phyloP scores from a whole-genome alignment of 2,329 filamentous ascomycete genomes.

The Trichoderma hamatum region DNA sequence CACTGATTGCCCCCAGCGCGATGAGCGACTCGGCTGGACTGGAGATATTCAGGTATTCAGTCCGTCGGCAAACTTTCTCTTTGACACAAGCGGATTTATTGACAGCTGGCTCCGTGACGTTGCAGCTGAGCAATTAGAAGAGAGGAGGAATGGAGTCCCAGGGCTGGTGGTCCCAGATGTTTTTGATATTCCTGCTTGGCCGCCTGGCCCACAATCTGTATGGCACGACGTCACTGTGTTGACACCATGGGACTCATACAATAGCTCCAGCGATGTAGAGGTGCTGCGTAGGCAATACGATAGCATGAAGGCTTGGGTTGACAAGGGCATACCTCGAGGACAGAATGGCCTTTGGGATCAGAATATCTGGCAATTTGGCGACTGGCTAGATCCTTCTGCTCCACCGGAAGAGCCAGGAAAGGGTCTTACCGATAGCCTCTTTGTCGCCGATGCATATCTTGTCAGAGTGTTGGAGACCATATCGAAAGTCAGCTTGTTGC shows the following conservation, averaged over 20 bases:
- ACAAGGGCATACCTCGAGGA: constrained; percentile 41
- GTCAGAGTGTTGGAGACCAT: background rate
- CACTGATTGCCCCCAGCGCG: constrained; percentile 60
- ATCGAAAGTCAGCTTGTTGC: background rate
- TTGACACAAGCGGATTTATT: constrained; percentile 55
- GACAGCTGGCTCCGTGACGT: constrained; percentile 54
- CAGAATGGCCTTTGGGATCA: constrained; percentile 46
- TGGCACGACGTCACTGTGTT: constrained; percentile 50
- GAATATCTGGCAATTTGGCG: constrained; percentile 44
- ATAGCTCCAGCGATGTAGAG: constrained; percentile 42
- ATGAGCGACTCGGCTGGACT: constrained; percentile 59
- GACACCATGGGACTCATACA: constrained; percentile 47
- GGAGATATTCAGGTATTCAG: constrained; percentile 55
- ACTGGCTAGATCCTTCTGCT: constrained; percentile 54
- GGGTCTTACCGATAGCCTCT: constrained; percentile 44
- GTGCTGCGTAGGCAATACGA: constrained; percentile 45
- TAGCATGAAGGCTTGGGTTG: constrained; percentile 47
- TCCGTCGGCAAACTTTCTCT: constrained; percentile 56
- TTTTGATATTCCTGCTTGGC: constrained; percentile 28
- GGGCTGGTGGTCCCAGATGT: constrained; percentile 38
- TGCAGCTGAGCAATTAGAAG: constrained; percentile 32
- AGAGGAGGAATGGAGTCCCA: constrained; percentile 31
- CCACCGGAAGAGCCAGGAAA: constrained; percentile 45
- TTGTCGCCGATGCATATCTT: constrained; percentile 49
- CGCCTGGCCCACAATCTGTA: constrained; percentile 30